Conservation (phyloP, 148 eudicot species). For the Rhododendron williamsianum region DNA sequence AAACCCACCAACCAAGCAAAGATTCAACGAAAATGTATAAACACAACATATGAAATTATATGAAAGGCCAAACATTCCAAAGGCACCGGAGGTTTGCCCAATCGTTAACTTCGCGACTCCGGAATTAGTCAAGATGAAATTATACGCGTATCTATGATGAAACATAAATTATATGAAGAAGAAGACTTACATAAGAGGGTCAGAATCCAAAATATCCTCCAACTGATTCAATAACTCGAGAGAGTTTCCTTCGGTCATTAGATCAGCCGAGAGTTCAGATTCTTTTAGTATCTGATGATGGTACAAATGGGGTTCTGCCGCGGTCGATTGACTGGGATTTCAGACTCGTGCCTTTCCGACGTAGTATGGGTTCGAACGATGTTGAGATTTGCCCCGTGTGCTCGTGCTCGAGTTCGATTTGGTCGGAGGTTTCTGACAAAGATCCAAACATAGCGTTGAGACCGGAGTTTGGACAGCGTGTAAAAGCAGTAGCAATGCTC, state of each 20-base stretch:
- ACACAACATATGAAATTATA: neutral
- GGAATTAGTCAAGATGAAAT: neutral
- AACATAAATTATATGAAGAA: neutral
- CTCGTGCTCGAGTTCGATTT: neutral
- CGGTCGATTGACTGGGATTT: neutral
- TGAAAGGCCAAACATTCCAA: too few species aligned
- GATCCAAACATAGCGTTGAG: neutral
- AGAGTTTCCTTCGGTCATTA: conserved; percentile 20
- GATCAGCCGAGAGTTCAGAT: neutral
- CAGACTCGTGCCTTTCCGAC: neutral
- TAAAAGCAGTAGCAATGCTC: too few species aligned
- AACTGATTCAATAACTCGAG: conserved; percentile 30
- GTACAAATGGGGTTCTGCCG: neutral
- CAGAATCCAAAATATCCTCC: conserved; percentile 29
- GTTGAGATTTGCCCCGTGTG: neutral
- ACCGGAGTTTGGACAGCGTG: too few species aligned
- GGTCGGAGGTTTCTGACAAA: neutral
- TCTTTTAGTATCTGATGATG: neutral
- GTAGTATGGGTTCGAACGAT: neutral
- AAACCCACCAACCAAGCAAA: neutral
- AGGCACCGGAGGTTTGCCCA: neutral
- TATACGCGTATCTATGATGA: neutral
- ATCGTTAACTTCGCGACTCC: too few species aligned
- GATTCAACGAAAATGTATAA: neutral
- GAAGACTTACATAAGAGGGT: conserved; percentile 37